Evolutionary conservation across 208 protist species (phyloP).

Genomic region (Crithidia mellificae): DNA sequence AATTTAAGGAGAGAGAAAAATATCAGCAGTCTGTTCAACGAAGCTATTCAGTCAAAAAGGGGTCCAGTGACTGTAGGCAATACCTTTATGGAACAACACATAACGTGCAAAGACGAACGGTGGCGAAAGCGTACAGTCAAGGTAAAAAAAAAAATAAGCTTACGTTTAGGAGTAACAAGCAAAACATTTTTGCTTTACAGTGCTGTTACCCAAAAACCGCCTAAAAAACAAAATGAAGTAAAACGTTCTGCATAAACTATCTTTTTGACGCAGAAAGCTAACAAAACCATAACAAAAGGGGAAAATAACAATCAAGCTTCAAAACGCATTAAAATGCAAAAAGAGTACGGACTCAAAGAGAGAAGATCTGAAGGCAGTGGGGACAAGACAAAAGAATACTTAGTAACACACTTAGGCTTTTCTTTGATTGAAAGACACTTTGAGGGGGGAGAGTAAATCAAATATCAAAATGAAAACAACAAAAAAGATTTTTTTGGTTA

Average conservation of each 20-base stretch:
- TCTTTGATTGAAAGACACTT: no score
- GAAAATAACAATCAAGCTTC: no score
- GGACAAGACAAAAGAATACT: background rate
- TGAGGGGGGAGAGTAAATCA: background rate
- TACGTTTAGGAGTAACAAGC: background rate
- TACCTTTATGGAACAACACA: no score
- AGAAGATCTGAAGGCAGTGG: background rate
- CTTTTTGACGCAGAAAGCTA: background rate
- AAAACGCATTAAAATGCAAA: background rate
- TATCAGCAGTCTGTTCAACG: slow-evolving; percentile 1
- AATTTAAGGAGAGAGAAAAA: background rate
- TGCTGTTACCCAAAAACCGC: background rate
- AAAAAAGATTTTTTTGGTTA: no score
- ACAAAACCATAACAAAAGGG: background rate
- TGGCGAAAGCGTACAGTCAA: background rate
- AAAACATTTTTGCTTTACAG: background rate
- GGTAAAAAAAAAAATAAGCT: background rate
- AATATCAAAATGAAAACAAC: no score
- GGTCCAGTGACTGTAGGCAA: no score
- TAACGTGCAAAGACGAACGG: background rate
- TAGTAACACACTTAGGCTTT: background rate
- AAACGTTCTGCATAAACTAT: background rate
- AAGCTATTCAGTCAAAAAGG: no score
- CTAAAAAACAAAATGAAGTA: background rate
- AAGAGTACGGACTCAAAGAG: background rate